Percentiles rank a stretch among this genome's conserved stretches.
Conservation (phyloP, 768 basidiomycete genomes). For the Dentipellis fragilis region DNA sequence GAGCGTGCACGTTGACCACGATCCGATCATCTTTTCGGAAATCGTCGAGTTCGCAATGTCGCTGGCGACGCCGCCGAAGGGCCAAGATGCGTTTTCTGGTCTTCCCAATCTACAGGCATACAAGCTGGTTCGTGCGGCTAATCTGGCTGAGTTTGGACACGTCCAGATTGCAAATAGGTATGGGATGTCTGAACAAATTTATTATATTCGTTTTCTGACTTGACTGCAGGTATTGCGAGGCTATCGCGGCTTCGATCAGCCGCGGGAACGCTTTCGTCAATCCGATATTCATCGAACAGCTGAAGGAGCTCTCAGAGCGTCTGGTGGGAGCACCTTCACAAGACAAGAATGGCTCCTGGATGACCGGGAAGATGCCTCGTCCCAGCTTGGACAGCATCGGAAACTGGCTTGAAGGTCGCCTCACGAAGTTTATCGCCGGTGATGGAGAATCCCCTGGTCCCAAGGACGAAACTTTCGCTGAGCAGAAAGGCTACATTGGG, state of each 20-base stretch:
- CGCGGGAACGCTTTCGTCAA: slow-evolving; percentile 62
- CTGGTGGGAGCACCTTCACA: slow-evolving; percentile 60
- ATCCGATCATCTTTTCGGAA: slow-evolving; percentile 79
- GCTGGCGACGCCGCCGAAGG: slow-evolving; percentile 60
- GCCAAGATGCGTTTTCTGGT: slow-evolving; percentile 78
- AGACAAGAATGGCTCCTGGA: slow-evolving; percentile 81
- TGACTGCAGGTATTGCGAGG: slow-evolving; percentile 76
- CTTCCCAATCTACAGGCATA: slow-evolving; percentile 84
- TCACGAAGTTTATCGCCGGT: slow-evolving; percentile 93
- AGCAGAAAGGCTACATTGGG: slow-evolving; percentile 41
- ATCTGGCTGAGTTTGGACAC: slow-evolving; percentile 76
- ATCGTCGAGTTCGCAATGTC: slow-evolving; percentile 87
- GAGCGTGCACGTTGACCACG: slow-evolving; percentile 52
- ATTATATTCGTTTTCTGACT: neutral
- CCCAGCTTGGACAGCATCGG: slow-evolving; percentile 89
- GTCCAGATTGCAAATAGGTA: slow-evolving; percentile 69
- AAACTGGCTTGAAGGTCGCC: slow-evolving; percentile 83
- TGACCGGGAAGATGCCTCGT: slow-evolving; percentile 74
- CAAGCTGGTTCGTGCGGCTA: slow-evolving; percentile 66
- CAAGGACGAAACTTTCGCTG: slow-evolving; percentile 21
- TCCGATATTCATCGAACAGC: slow-evolving; percentile 54
- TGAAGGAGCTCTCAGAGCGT: slow-evolving; percentile 72
- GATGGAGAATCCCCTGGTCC: slow-evolving; percentile 47
- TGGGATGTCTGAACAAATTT: neutral
- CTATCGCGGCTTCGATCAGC: slow-evolving; percentile 59